These are phyloP conservation scores for Cucumis sativus DNA, from an alignment of 306 rosid genomes.

Conservation along the genomic window DNA sequence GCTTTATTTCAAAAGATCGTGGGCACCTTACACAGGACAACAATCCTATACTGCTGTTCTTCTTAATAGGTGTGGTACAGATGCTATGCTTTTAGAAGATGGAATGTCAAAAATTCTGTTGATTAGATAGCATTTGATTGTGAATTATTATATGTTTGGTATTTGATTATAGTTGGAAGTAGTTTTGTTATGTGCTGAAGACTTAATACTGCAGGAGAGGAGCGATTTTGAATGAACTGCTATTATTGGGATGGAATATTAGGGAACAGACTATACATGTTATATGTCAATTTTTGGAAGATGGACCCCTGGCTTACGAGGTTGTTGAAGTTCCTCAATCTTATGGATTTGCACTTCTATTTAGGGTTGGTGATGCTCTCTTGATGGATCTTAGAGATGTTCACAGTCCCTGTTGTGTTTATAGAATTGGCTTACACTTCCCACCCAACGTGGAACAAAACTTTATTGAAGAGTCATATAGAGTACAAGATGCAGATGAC, in stretches of 20 bases:
- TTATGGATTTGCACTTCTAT: constrained; percentile 65
- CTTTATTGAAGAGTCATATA: constrained; percentile 59
- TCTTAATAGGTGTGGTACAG: constrained; percentile 75
- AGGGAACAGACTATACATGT: constrained; percentile 35
- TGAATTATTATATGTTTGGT: constrained; percentile 10
- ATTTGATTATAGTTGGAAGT: constrained; percentile 9
- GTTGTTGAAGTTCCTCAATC: constrained; percentile 79
- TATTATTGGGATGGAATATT: constrained; percentile 68
- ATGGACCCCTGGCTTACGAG: constrained; percentile 62
- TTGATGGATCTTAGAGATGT: constrained; percentile 83
- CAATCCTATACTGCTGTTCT: constrained; percentile 80
- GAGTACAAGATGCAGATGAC: constrained; percentile 73
- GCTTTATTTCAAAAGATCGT: constrained; percentile 67
- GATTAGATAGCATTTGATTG: constrained; percentile 13
- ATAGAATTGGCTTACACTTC: constrained; percentile 49
- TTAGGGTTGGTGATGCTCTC: constrained; percentile 80
- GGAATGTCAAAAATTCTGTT: neutral
- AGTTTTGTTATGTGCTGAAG: neutral
- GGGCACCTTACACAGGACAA: constrained; percentile 38
- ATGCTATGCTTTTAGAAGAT: neutral
- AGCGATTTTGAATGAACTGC: constrained; percentile 45
- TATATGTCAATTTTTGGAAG: constrained; percentile 51
- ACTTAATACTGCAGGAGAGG: constrained; percentile 47
- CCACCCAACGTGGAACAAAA: constrained; percentile 59
- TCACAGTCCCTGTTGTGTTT: constrained; percentile 46